Base-by-base conservation (phyloP, 2,329 filamentous ascomycete genomes). In the Apiospora sp. region DNA sequence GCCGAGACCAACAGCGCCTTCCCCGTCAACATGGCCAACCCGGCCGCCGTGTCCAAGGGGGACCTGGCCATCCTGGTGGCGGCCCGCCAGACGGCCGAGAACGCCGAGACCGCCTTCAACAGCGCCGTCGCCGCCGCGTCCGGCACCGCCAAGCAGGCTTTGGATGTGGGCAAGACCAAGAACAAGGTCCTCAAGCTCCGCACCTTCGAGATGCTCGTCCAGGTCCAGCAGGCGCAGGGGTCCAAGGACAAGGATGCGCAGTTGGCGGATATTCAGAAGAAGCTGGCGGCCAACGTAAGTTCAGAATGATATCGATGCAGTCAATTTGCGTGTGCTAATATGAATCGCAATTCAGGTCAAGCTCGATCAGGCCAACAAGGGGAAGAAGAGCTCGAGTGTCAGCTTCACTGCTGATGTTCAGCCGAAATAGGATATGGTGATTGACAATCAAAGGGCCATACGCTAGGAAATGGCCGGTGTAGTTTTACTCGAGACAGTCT, bases 141-240 rank as follows among this genome's bases (percentile, higher is more conserved):
- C 22, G 71, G 68, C n/a, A 48, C 67, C 19, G 13, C 24, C 14
- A 58, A 49, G 22, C n/a, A 16, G 13, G 64, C 72, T 4, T 61
- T 73, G 12, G 48, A 70, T 12, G 68, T 72, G 37, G 72, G 72
- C 72, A 72, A 72, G 68, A 73, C 68, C 68, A 73, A 73, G 71
- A 73, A 73, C 72, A 73, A 73, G 71, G 71, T 73, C 27, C 71
- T 73, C 64, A 73, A 73, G 61, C 71, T 73, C 37, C 70, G 69
- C 44, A 70, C 68, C 27, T 72, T 73, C 34, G 71, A 70, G 58
- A 72, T 73, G 71, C 58, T 68, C 51, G 58, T 72, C 37, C 69
- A 58, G 68, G 51, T 72, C 19, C 71, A 73, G 61, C 51, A 70
- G 43, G 70, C 72, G 22, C 71, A 68, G 37, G 72, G 72, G 14